These are phyloP conservation scores for Claviceps arundinis DNA, from an alignment of 2,329 filamentous ascomycete genomes.

Conservation along the genomic window DNA sequence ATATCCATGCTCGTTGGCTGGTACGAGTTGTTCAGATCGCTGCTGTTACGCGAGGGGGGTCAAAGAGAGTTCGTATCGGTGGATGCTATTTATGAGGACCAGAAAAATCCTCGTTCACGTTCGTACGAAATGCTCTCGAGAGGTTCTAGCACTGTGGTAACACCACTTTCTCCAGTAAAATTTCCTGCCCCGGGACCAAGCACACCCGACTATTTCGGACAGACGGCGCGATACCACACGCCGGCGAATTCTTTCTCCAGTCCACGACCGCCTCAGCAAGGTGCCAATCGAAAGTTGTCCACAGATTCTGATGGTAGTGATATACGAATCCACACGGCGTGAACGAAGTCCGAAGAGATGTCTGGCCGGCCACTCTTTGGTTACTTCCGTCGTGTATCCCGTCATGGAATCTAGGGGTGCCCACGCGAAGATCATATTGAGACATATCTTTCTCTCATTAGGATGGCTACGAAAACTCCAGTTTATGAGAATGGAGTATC, in stretches of 20 bases:
- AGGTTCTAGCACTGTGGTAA: constrained; percentile 41
- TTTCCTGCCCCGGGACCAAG: constrained; percentile 25
- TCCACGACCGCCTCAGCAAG: constrained; percentile 32
- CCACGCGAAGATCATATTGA: neutral
- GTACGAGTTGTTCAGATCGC: constrained; percentile 47
- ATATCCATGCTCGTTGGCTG: constrained; percentile 79
- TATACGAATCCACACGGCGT: constrained; percentile 42
- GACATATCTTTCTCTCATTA: neutral
- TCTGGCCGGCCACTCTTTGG: neutral
- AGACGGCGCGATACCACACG: constrained; percentile 39
- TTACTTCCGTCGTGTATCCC: neutral
- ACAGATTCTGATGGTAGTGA: constrained; percentile 20
- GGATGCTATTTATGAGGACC: constrained; percentile 54
- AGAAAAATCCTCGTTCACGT: constrained; percentile 36
- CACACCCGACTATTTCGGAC: constrained; percentile 43
- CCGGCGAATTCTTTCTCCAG: constrained; percentile 43
- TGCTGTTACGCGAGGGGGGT: constrained; percentile 27
- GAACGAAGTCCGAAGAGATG: constrained; percentile 30
- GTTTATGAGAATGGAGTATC: neutral
- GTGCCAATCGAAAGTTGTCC: constrained; percentile 25
- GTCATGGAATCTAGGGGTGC: no score
- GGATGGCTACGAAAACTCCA: neutral
- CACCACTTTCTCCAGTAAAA: constrained; percentile 31
- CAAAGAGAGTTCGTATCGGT: constrained; percentile 80
- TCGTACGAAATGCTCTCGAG: constrained; percentile 71